phyloP scores from a whole-genome alignment of 257 asterid species.

The Nicotiana benthamiana region DNA sequence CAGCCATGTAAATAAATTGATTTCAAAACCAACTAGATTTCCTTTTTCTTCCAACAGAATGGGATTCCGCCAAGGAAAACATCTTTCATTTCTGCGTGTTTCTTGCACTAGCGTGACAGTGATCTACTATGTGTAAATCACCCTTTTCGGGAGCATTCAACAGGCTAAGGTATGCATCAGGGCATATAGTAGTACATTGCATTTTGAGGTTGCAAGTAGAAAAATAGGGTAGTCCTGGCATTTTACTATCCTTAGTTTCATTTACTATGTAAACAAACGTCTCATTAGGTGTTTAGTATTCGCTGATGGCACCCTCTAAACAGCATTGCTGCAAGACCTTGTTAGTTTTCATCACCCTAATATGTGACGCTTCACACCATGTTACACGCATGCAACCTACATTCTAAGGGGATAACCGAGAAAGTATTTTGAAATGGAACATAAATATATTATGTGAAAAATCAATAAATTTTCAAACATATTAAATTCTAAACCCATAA shows the following conservation, averaged over 20 bases:
- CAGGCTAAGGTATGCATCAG: background rate
- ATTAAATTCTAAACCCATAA: too few species aligned
- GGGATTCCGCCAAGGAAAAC: background rate
- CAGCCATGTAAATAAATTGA: background rate
- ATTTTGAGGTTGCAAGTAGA: background rate
- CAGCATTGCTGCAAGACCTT: background rate
- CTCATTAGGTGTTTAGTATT: background rate
- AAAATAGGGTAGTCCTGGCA: background rate
- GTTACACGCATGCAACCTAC: background rate
- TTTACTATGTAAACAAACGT: background rate
- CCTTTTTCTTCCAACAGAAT: background rate
- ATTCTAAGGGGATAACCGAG: too few species aligned
- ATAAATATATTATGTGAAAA: too few species aligned
- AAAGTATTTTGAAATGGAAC: too few species aligned
- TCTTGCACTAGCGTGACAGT: background rate
- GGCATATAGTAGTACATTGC: background rate
- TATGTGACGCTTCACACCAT: background rate
- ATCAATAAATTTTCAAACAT: too few species aligned
- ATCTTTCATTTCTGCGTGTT: background rate
- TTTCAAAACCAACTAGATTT: background rate
- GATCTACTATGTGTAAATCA: background rate
- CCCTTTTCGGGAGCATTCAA: background rate
- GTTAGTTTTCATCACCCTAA: background rate
- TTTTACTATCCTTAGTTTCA: background rate
- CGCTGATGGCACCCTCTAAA: background rate